Base-by-base conservation (phyloP, 1,284 basidiomycete species). In the Kwoniella shivajii region DNA sequence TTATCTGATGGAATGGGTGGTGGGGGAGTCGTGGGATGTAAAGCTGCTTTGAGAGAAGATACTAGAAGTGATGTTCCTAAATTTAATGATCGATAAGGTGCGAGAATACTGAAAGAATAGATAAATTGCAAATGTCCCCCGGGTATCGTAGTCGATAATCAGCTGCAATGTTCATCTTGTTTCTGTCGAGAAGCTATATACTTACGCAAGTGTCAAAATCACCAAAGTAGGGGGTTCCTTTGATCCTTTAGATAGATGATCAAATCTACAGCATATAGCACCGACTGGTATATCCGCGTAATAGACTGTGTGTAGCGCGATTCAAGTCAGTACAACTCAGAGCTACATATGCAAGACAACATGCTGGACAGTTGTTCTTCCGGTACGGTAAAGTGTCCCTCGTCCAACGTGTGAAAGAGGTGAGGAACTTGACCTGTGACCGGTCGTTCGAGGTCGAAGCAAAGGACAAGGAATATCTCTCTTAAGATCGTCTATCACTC, bases 211-310 rank as follows among this genome's bases (percentile, higher is more conserved):
- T 13, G 74, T 76, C 27, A 76, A 60, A 18, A 78, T 75, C 10
- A 68, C 69, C 13, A 78, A 58, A 1, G 73, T 76, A 46, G 68
- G 69, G 27, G 61, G 61, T 39, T 60, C 65, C 53, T 67, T 67
- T 18, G 61, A 60, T 10, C 67, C 65, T 37, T 71, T 70, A 14
- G 61, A 50, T n/a, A 66, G 56, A 47, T 66, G 60, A 11, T 76
- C 74, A 31, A 72, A 57, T 36, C 67, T 67, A 42, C 68, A 69
- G 49, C 73, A 72, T 50, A 69, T 66, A 3, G 75, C 74, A 26
- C 76, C 76, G 31, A 78, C 76, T 31, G 76, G 76, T 53, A 78
- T 78, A 62, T 78, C 76, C 27, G 68, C 73, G 56, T 76, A 78
- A 63, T 78, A 78, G 38, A 78, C 76, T 73, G 54, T 30, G 1